phyloP scores from a whole-genome alignment of 139 green algal species.

The Chlorella sp. region DNA sequence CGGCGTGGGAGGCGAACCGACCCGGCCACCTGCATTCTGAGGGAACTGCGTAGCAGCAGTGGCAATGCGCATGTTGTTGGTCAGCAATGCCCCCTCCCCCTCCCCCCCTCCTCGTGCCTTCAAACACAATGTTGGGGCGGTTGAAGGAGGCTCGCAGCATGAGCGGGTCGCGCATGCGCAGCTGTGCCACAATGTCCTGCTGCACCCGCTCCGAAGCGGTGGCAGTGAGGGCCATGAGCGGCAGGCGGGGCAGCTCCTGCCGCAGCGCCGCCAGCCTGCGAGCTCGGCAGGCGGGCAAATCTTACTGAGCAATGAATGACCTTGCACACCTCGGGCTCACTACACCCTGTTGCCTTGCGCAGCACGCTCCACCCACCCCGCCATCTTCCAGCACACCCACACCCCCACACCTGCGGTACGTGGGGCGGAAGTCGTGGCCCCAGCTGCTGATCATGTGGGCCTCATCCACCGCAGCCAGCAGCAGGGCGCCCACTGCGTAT shows the following conservation, averaged over 20 bases:
- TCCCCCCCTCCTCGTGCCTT: not conserved
- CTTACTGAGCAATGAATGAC: no score
- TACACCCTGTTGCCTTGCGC: no score
- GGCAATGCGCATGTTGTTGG: not conserved
- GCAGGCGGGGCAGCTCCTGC: slow-evolving; percentile 54
- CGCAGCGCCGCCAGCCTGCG: slow-evolving; percentile 48
- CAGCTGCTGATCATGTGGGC: slow-evolving; percentile 48
- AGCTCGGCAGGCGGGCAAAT: no score
- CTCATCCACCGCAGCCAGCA: slow-evolving; percentile 50
- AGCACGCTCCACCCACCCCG: no score
- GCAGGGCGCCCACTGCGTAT: slow-evolving; percentile 7
- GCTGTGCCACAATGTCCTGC: slow-evolving; percentile 35
- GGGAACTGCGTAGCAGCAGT: not conserved
- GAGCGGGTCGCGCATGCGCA: slow-evolving; percentile 22
- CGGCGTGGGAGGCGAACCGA: not conserved
- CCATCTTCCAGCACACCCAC: not conserved
- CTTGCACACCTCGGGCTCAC: no score
- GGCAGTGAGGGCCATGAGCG: slow-evolving; percentile 52
- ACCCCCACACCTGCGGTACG: not conserved
- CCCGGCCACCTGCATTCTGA: not conserved
- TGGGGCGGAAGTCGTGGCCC: slow-evolving; percentile 14
- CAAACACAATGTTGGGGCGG: slow-evolving; percentile 62
- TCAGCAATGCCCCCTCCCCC: not conserved
- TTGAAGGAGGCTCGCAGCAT: slow-evolving; percentile 53
- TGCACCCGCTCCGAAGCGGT: slow-evolving; percentile 41